A percentile compares a stretch with the other conserved stretches of the same genome.
These are phyloP conservation scores for Vigna radiata DNA, from an alignment of 306 rosid species.

Conservation along the genomic window DNA sequence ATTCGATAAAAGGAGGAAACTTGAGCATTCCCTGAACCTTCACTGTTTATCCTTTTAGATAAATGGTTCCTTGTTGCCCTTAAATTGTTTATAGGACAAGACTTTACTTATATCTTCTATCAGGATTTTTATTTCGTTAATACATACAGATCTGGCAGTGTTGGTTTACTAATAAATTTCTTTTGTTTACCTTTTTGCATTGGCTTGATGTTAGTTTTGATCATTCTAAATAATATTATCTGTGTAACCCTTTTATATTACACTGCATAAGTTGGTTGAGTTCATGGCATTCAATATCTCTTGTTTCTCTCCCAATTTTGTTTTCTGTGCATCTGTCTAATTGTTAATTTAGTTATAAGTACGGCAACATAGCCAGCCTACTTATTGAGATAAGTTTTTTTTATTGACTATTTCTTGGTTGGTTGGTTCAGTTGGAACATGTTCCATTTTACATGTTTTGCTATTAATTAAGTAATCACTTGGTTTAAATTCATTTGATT, in stretches of 20 bases:
- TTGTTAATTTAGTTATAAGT: conserved; percentile 1
- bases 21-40: background rate
- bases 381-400: conserved; percentile 12
- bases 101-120: background rate
- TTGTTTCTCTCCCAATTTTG: background rate
- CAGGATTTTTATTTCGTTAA: background rate
- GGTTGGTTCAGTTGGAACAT: conserved; percentile 21
- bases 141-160: background rate
- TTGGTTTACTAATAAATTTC: background rate
- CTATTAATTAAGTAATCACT: conserved; percentile 13
- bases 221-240: background rate
- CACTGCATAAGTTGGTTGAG: background rate
- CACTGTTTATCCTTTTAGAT: background rate
- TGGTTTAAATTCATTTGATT: conserved; percentile 40
- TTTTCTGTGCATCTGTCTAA: background rate
- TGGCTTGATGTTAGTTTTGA: background rate
- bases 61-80: background rate
- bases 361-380: background rate
- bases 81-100: background rate
- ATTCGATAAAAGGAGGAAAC: background rate
- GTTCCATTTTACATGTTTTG: conserved; percentile 16
- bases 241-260: conserved; percentile 3
- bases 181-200: background rate
- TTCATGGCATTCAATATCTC: background rate
- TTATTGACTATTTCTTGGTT: conserved; percentile 24